phyloP scores from a whole-genome alignment of 148 eudicot genomes.

The Persicaria maculosa region DNA sequence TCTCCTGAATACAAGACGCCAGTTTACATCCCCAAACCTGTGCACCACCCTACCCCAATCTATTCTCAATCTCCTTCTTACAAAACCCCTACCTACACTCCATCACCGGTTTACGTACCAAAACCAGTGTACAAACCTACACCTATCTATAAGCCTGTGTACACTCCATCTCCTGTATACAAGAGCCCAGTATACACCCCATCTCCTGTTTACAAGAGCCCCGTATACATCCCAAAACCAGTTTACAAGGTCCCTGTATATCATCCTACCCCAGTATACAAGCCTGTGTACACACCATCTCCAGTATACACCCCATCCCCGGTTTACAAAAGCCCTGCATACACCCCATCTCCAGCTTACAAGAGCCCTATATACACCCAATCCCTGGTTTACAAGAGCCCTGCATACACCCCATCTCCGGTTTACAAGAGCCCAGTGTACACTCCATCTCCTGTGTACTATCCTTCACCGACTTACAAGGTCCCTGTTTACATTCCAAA shows the following conservation, averaged over 20 bases:
- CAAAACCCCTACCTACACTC: not conserved
- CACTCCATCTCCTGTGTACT: not conserved
- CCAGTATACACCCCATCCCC: too few species aligned
- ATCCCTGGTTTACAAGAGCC: not conserved
- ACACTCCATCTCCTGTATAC: not conserved
- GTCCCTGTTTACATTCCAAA: not conserved
- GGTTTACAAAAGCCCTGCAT: too few species aligned
- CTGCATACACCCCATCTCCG: not conserved
- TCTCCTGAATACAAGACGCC: constrained; percentile 5
- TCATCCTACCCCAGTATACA: not conserved
- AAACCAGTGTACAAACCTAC: not conserved
- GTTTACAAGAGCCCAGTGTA: not conserved
- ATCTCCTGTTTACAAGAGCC: not conserved
- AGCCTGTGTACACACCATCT: not conserved
- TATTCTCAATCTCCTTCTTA: not conserved
- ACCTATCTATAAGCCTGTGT: not conserved
- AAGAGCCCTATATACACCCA: not conserved
- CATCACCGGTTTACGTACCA: not conserved
- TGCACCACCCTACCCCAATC: not conserved
- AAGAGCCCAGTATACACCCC: not conserved
- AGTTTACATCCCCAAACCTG: not conserved
- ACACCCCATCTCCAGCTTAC: not conserved
- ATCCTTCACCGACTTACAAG: not conserved
- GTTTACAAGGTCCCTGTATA: constrained; percentile 5
- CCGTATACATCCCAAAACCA: not conserved